Evolutionary conservation across 2,329 filamentous ascomycete species (phyloP).

Genomic region (Arthrocladium fulminans): DNA sequence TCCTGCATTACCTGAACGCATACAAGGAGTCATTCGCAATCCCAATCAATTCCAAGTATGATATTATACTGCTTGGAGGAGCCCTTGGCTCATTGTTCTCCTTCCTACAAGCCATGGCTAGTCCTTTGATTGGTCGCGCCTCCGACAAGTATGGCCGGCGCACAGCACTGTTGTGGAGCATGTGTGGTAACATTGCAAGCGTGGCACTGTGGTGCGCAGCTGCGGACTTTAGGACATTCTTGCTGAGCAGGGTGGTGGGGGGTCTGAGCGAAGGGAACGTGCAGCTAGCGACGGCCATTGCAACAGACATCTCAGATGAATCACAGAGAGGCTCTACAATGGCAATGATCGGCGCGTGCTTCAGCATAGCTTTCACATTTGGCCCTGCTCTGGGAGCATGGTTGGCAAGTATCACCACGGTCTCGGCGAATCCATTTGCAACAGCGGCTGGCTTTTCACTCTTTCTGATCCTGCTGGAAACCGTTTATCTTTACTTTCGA

Average conservation of each 20-base stretch:
- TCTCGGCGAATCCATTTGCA: conserved; percentile 86
- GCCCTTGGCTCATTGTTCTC: conserved; percentile 91
- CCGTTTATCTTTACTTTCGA: conserved; percentile 70
- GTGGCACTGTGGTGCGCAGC: conserved; percentile 92
- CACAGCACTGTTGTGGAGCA: conserved; percentile 78
- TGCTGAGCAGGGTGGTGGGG: conserved; percentile 85
- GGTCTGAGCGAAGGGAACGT: conserved; percentile 95
- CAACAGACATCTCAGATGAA: conserved; percentile 88
- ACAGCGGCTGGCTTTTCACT: conserved; percentile 84
- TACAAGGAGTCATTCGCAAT: conserved; percentile 91
- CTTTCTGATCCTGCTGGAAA: conserved; percentile 75
- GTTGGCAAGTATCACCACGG: conserved; percentile 65
- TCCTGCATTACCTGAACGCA: conserved; percentile 75
- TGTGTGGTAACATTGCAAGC: conserved; percentile 85
- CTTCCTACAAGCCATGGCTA: conserved; percentile 82
- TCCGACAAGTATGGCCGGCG: conserved; percentile 84
- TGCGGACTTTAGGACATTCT: conserved; percentile 88
- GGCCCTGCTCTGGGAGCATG: conserved; percentile 86
- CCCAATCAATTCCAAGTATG: conserved; percentile 91
- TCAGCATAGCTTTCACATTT: conserved; percentile 94
- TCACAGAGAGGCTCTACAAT: conserved; percentile 79
- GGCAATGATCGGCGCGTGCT: conserved; percentile 92
- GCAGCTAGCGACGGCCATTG: conserved; percentile 90
- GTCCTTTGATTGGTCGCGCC: conserved; percentile 78
- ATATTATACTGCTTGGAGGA: conserved; percentile 89